A percentile compares a stretch with the other conserved stretches of the same genome.
These are phyloP conservation scores for Sphaerostilbella broomeana DNA, from an alignment of 2,329 filamentous ascomycete species.

Conservation along the genomic window DNA sequence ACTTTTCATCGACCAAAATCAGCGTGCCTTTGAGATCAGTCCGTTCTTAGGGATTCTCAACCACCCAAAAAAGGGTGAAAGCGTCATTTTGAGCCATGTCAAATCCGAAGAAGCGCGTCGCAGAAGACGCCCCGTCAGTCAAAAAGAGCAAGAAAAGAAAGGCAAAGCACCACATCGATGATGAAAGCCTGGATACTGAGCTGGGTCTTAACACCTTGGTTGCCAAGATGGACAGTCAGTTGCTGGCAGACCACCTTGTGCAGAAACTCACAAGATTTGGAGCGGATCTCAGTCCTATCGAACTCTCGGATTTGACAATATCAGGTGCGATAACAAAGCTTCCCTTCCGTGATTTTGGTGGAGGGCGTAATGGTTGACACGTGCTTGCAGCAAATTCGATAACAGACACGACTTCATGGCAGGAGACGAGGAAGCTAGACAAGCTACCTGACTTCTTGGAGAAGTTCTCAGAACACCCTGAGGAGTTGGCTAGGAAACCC, in stretches of 20 bases:
- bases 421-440: conserved; percentile 58
- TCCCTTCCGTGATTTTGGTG: background rate
- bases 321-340: conserved; percentile 64
- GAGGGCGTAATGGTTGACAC: conserved; percentile 6
- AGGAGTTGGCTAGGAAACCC: conserved; percentile 56
- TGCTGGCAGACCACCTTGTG: conserved; percentile 80
- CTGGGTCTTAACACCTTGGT: conserved; percentile 75
- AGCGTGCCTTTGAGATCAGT: too few species aligned
- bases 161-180: conserved; percentile 44
- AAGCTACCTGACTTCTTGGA: conserved; percentile 77
- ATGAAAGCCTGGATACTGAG: conserved; percentile 57
- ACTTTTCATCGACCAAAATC: background rate
- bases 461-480: conserved; percentile 50
- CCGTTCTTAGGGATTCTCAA: background rate
- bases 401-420: conserved; percentile 71
- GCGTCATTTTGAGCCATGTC: conserved; percentile 25
- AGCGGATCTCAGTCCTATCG: conserved; percentile 71
- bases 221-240: conserved; percentile 70
- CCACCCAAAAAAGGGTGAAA: background rate
- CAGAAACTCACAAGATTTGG: conserved; percentile 74
- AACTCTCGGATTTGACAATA: conserved; percentile 75
- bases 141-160: conserved; percentile 51
- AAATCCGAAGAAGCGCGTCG: conserved; percentile 49
- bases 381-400: conserved; percentile 58
- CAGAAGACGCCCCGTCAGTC: conserved; percentile 37